Base-by-base conservation (phyloP, 129 eudicot genomes). In the carrot (Daucus carota) region DNA sequence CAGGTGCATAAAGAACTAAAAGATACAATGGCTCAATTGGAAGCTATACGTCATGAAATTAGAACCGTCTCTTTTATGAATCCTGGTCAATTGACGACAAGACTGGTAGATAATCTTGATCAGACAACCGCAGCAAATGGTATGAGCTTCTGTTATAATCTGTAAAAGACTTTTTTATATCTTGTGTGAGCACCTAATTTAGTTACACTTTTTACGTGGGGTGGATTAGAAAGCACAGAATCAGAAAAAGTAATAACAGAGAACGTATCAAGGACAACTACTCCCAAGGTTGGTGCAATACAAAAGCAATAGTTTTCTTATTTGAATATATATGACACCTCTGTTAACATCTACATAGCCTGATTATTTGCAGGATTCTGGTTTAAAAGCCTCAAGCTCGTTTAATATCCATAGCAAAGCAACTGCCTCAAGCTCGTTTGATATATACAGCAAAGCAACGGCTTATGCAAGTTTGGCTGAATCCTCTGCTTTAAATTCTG, bases 1-100 rank as follows among this genome's bases (percentile, higher is more conserved):
- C 69, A 94, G 98, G 97, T 95, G 48, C 93, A 92, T 81, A 95
- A 95, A 80, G 99, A 95, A 80, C 86, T 91, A 83, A 93, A 85
- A 85, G 99, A 95, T 81, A 85, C 96, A 42, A 85, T 88, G 81
- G 96, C 99, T 45, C 97, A 95, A 78, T 73, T 95, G 75, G 96
- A 91, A 57, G 96, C 97, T 73, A 92, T 95, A 77, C 90, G 92
- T 20, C 93, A 95, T 81, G 97, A 91, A 83, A 82, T 95, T 68
- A 88, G 94, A 59, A 79, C 87, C 66, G 44, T 91, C 48, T 89
- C 96, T 44, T 85, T 89, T 70, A 78, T 92, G 81, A 95, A 95
- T 85, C 96, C 99, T 74, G 90, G 96, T 78, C 94, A 88, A 63
- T 63, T 88, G 79, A 82, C 92, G 38, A 85, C 75, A 62, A 86